These are phyloP conservation scores for Metschnikowia amazonensis DNA, from an alignment of 805 yeast genomes.

Conservation along the genomic window DNA sequence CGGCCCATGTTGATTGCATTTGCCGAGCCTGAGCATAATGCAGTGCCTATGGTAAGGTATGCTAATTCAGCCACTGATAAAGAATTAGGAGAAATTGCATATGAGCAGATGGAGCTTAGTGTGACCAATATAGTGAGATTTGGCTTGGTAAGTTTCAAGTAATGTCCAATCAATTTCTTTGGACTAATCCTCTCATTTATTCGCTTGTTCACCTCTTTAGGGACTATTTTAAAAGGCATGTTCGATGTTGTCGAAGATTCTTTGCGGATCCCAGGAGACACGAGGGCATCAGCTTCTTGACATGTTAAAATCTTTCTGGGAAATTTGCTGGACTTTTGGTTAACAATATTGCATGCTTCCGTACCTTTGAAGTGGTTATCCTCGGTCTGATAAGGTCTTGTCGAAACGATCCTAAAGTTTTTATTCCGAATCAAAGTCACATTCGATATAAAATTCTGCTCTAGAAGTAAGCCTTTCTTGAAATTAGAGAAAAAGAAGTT, in stretches of 20 bases:
- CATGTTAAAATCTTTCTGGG: slow-evolving; percentile 45
- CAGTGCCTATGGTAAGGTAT: slow-evolving; percentile 78
- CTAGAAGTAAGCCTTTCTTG: slow-evolving; percentile 25
- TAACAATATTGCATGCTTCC: slow-evolving; percentile 17
- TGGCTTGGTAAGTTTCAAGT: slow-evolving; percentile 85
- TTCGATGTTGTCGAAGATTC: neutral
- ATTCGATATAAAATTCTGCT: slow-evolving; percentile 36
- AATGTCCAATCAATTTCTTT: slow-evolving; percentile 44
- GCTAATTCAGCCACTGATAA: slow-evolving; percentile 69
- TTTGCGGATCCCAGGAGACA: neutral
- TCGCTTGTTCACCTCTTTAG: slow-evolving; percentile 23
- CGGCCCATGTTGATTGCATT: slow-evolving; percentile 97
- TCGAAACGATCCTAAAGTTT: neutral
- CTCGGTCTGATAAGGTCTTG: neutral
- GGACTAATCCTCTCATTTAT: slow-evolving; percentile 15
- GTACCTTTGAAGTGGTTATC: neutral
- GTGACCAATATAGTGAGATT: slow-evolving; percentile 82
- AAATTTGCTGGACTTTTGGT: slow-evolving; percentile 25
- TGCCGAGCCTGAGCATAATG: slow-evolving; percentile 87
- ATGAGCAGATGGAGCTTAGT: slow-evolving; percentile 87
- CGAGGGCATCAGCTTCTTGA: slow-evolving; percentile 32
- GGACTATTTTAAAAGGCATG: slow-evolving; percentile 57
- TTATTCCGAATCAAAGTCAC: slow-evolving; percentile 19
- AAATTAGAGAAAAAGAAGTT: slow-evolving; percentile 38
- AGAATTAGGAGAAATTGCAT: slow-evolving; percentile 84